Evolutionary conservation across 2,329 filamentous ascomycete species (phyloP), one percentile per base, ranked within the genome.

Genomic region (Trichoderma semiorbis): DNA sequence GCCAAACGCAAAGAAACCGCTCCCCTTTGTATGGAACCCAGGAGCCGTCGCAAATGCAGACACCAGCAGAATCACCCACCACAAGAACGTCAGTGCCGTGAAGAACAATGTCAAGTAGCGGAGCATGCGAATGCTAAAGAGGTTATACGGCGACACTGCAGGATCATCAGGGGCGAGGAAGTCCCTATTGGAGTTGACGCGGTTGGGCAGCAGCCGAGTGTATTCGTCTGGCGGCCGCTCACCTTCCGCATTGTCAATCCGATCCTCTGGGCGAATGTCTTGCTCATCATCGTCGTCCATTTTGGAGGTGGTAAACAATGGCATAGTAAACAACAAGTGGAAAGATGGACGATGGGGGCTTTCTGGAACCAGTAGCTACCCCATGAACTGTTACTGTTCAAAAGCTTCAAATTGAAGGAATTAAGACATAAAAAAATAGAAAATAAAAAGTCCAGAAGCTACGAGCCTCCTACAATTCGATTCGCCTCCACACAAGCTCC

Each of bases 21-120:
- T 96, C 6, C 96, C 96, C 67, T 94, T 90, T 11, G 91, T 92
- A 79, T 96, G 90, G 79, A 98, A 90, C 61, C 92, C 91, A 1
- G 95, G 95, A 16, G 94, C 94, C 68, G 93, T 97, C 75, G 97
- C 91, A 82, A 99, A 99, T 75, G 92, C 90, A 70, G 93, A 94
- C 18, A 98, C 90, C n/a, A 99, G 86, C 39, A 97, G 85, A 69
- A 98, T 81, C 11, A 93, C 87, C 95, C 96, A 98, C 95, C 95
- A 98, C n/a, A 94, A 77, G 77, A 97, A 94, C 70, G 90, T 93
- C 76, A 95, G 79, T 66, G 90, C 80, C 24, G 95, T 85, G 78
- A 98, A 93, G 47, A 93, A 77, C 70, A 97, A 85, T 6, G 94
- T 95, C 73, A 96, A 81, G 78, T 91, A 93, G 79, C 94, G 90